Conservation (phyloP, 2,329 filamentous ascomycete genomes). For the Mariannaea sp. region DNA sequence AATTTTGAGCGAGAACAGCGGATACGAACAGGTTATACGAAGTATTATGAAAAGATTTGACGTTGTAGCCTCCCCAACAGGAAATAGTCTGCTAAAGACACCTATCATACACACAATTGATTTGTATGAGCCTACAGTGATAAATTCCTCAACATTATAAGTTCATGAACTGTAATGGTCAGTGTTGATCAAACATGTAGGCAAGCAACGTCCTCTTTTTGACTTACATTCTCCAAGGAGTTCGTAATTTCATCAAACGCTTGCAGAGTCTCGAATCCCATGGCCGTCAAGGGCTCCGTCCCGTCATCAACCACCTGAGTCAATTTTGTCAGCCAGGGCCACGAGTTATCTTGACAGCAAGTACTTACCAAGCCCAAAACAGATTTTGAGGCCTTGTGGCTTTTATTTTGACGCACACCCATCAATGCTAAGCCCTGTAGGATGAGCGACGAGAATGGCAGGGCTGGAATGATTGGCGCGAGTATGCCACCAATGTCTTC, state of each 20-base stretch:
- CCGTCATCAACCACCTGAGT: conserved; percentile 71
- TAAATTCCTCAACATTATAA: conserved; percentile 2
- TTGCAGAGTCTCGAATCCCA: conserved; percentile 81
- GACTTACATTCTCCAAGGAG: conserved; percentile 57
- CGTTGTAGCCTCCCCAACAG: neutral
- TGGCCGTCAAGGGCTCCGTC: conserved; percentile 72
- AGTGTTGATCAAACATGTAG: neutral
- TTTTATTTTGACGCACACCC: conserved; percentile 81
- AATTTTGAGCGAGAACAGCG: too few relatives aligned
- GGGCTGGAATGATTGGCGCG: conserved; percentile 74
- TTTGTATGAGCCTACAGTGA: neutral
- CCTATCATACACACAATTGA: neutral
- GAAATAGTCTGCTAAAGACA: neutral
- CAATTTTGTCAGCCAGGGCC: conserved; percentile 22
- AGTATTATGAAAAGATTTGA: neutral
- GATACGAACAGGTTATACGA: too few relatives aligned
- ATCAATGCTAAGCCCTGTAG: conserved; percentile 79
- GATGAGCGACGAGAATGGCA: conserved; percentile 70
- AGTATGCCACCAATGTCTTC: conserved; percentile 74
- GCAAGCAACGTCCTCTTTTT: neutral
- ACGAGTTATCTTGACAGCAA: neutral
- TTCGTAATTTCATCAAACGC: conserved; percentile 81
- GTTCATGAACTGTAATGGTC: conserved; percentile 8
- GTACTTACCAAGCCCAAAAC: conserved; percentile 79
- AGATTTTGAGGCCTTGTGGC: conserved; percentile 72